Evolutionary conservation across 2,329 filamentous ascomycete genomes (phyloP).

Genomic region (Exophiala spinifera): DNA sequence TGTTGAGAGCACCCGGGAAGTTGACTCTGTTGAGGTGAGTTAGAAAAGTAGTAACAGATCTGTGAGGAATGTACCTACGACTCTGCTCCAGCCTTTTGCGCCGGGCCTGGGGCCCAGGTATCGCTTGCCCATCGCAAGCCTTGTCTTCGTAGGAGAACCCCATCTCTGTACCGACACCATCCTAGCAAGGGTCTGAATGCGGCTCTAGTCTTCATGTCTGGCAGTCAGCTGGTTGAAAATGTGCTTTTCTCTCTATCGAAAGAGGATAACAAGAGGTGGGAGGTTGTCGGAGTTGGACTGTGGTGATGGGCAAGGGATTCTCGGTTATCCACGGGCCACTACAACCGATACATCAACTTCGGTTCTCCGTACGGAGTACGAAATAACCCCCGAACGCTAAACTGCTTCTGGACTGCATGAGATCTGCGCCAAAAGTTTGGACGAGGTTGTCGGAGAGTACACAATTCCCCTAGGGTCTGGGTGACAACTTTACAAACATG

Average conservation of each 20-base stretch:
- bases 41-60: not conserved
- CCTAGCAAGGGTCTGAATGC: conserved; percentile 12
- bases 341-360: not conserved
- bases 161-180: conserved; percentile 7
- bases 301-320: not conserved
- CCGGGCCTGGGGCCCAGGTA: conserved; percentile 20
- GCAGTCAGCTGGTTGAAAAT: not conserved
- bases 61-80: conserved; percentile 43
- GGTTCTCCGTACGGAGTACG: too few relatives aligned
- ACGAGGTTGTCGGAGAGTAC: not conserved
- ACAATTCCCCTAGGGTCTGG: too few relatives aligned
- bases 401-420: not conserved
- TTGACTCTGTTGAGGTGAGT: conserved; percentile 47
- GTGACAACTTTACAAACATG: conserved; percentile 3
- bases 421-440: not conserved
- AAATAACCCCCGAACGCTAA: not conserved
- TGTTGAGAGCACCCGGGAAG: conserved; percentile 94
- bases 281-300: not conserved
- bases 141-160: conserved; percentile 5
- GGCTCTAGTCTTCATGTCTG: conserved; percentile 16
- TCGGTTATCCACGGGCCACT: conserved; percentile 9
- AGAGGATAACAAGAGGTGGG: not conserved
- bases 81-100: conserved; percentile 48
- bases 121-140: conserved; percentile 25
- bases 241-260: not conserved